Evolutionary conservation across 768 basidiomycete species (phyloP), one percentile per base, ranked within the genome.

Genomic region (Auriculariales sp.): DNA sequence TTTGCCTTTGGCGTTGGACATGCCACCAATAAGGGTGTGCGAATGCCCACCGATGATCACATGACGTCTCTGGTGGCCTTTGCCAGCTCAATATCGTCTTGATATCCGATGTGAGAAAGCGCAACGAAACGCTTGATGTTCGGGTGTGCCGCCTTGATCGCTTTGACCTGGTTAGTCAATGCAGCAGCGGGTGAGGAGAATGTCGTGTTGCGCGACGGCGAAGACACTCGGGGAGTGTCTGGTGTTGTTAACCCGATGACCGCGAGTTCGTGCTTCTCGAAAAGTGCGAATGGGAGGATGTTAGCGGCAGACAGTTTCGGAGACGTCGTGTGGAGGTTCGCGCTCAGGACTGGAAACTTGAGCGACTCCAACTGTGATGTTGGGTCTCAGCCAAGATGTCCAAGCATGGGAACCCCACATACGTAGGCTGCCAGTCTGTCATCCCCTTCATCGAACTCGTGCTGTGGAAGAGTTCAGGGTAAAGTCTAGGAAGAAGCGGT

Each of bases 51-150:
- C 67, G 50, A 68, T 59, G 49, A 68, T 67, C 48, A 72, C 59
- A 47, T 63, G 47, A 72, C 65, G 28, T 63, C 68, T 28, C 52
- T 61, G 12, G 66, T 68, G 19, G 62, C 56, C 50, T 65, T 51
- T 2, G 71, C 71, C 25, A 72, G 59, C 25, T 61, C 59, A 48
- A 70, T 67, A 55, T 72, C 71, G 32, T 67, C 55, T n/a, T 66
- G 66, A 53, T 72, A 71, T 4, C 68, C 72, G 44, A 72, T 69
- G 50, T 73, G 72, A 0, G 72, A 71, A 47, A 73, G 61, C 6
- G 66, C 70, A 30, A 72, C 60, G 35, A 73, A 64, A 7, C 70
- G 62, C 35, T 64, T 66, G 51, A 71, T 59, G 12, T 60, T 58
- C 51, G 66, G 59, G 15, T 39, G 57, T 42, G 55, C 54, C 34